Conservation (phyloP, 192 early-diverging fungal genomes). For the Diversispora eburnea region DNA sequence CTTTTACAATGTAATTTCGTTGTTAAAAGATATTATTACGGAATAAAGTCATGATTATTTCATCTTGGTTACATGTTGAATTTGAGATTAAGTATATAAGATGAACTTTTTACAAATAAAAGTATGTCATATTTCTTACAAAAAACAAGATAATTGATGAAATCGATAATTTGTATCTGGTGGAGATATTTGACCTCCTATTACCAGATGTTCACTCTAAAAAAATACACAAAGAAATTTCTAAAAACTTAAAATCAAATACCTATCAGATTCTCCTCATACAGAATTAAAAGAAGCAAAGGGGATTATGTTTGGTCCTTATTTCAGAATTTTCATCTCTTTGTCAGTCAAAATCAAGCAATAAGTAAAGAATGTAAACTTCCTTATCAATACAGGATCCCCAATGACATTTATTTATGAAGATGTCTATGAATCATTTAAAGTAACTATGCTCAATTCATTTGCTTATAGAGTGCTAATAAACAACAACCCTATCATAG, state of each 20-base stretch:
- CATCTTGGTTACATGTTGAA: no score
- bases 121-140: no score
- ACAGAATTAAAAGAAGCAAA: neutral
- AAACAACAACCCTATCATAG: constrained; percentile 5
- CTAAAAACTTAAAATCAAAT: constrained; percentile 4
- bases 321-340: constrained; percentile 1
- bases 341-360: constrained; percentile 3
- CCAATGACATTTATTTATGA: neutral
- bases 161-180: no score
- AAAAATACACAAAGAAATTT: constrained; percentile 9
- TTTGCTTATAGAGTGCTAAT: neutral
- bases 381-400: no score
- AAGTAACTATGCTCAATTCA: neutral
- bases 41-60: no score
- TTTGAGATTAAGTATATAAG: no score
- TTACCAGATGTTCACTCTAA: neutral
- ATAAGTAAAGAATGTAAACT: constrained; percentile 13
- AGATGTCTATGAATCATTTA: constrained; percentile 5
- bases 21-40: no score
- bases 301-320: constrained; percentile 1
- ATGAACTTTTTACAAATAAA: no score
- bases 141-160: no score
- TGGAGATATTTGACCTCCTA: neutral
- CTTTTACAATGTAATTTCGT: no score
- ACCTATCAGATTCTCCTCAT: neutral